phyloP scores from a whole-genome alignment of 2,329 filamentous ascomycete species.

The Rhinocladiella mackenziei region DNA sequence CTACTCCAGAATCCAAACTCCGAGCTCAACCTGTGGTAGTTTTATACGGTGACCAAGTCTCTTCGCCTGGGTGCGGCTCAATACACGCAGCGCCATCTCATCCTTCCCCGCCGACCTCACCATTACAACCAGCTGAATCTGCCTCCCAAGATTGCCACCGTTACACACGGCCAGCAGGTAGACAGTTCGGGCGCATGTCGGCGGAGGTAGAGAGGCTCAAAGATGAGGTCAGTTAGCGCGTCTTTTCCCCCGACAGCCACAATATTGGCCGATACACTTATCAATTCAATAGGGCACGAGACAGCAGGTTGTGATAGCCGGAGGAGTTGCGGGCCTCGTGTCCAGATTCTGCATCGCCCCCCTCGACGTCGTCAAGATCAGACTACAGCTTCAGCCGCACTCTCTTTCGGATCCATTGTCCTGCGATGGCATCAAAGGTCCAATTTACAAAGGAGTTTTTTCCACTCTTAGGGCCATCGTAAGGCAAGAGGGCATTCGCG shows the following conservation, averaged over 20 bases:
- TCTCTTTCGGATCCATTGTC: slow-evolving; percentile 71
- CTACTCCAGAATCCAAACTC: no score
- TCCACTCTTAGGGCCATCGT: slow-evolving; percentile 73
- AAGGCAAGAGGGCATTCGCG: slow-evolving; percentile 73
- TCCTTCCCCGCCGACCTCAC: slow-evolving; percentile 3
- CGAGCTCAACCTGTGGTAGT: no score
- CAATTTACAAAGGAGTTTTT: slow-evolving; percentile 64
- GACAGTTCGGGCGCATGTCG: slow-evolving; percentile 51
- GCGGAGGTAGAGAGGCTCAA: slow-evolving; percentile 62
- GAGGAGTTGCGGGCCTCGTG: slow-evolving; percentile 74
- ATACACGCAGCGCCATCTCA: slow-evolving; percentile 5
- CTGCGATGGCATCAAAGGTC: slow-evolving; percentile 46
- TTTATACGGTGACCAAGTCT: no score
- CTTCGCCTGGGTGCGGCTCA: no score
- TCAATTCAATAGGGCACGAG: slow-evolving; percentile 56
- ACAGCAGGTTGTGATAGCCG: slow-evolving; percentile 62
- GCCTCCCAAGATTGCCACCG: background rate
- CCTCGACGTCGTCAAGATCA: slow-evolving; percentile 96
- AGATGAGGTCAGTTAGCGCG: slow-evolving; percentile 57
- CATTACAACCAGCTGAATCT: slow-evolving; percentile 2
- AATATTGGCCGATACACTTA: background rate
- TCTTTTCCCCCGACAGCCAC: background rate
- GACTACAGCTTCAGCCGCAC: slow-evolving; percentile 87
- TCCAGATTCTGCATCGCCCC: slow-evolving; percentile 93
- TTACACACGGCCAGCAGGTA: slow-evolving; percentile 1